Percentiles rank a stretch among this genome's conserved stretches.
Conservation (phyloP, 2,329 filamentous ascomycete genomes). For the Pyricularia grisea region DNA sequence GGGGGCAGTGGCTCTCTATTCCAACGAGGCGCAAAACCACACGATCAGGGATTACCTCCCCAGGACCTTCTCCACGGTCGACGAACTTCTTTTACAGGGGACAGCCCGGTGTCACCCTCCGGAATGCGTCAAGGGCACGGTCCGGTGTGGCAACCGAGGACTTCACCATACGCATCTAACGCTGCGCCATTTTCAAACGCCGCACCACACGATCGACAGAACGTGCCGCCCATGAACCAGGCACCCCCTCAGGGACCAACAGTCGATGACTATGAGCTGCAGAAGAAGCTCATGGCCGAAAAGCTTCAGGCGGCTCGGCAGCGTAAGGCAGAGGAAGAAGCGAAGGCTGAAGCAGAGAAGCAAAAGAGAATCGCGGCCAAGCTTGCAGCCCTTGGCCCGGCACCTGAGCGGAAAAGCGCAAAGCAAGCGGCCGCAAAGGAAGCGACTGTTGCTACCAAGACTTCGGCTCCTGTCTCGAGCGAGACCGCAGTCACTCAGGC, state of each 20-base stretch:
- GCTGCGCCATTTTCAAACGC: conserved; percentile 2
- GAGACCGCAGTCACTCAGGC: conserved; percentile 1
- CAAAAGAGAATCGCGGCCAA: conserved; percentile 64
- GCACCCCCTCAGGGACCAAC: conserved; percentile 15
- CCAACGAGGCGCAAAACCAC: conserved; percentile 41
- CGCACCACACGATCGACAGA: conserved; percentile 18
- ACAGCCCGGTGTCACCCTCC: conserved; percentile 40
- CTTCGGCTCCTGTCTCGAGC: conserved; percentile 12
- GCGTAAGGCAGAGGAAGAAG: conserved; percentile 58
- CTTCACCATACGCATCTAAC: conserved; percentile 6
- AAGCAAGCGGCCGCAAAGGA: conserved; percentile 45
- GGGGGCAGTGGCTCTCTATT: conserved; percentile 67
- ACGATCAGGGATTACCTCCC: conserved; percentile 30
- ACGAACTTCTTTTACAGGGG: conserved; percentile 39
- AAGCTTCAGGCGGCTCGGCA: conserved; percentile 61
- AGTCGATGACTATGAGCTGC: conserved; percentile 51
- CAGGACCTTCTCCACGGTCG: conserved; percentile 33
- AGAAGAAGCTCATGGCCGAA: conserved; percentile 65
- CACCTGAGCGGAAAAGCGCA: conserved; percentile 48
- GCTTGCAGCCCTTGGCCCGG: conserved; percentile 58
- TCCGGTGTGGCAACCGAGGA: conserved; percentile 29
- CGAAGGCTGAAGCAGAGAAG: conserved; percentile 61
- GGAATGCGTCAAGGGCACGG: conserved; percentile 28
- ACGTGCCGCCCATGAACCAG: background rate
- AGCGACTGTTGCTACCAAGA: conserved; percentile 14